Evolutionary conservation across 345 rosid genomes (phyloP).

Genomic region (Isatis tinctoria): DNA sequence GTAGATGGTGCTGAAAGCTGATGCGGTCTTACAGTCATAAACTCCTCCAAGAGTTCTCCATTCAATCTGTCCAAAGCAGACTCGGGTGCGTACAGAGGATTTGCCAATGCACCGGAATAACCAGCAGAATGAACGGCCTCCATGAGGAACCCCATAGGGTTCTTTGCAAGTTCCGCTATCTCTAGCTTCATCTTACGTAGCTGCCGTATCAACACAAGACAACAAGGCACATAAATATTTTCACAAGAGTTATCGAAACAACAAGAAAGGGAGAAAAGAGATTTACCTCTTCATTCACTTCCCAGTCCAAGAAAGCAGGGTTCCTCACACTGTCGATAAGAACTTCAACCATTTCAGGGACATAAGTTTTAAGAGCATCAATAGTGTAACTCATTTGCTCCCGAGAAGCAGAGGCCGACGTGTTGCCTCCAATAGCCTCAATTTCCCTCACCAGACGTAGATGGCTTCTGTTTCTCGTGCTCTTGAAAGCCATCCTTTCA

Average conservation of each 20-base stretch:
- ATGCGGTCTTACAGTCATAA: slow-evolving; percentile 50
- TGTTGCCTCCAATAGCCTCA: slow-evolving; percentile 74
- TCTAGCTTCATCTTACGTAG: slow-evolving; percentile 56
- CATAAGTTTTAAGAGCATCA: slow-evolving; percentile 42
- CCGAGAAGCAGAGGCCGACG: slow-evolving; percentile 59
- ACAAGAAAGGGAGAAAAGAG: background rate
- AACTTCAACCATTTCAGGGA: slow-evolving; percentile 74
- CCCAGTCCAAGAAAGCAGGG: slow-evolving; percentile 85
- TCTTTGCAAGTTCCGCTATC: slow-evolving; percentile 48
- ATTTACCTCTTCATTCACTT: slow-evolving; percentile 68
- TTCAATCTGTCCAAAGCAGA: slow-evolving; percentile 48
- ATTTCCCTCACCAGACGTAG: slow-evolving; percentile 65
- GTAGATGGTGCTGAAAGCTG: background rate
- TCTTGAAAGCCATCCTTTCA: slow-evolving; percentile 81
- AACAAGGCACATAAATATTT: background rate
- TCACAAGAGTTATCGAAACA: background rate
- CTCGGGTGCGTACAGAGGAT: slow-evolving; percentile 61
- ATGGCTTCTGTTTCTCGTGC: slow-evolving; percentile 60
- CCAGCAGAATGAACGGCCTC: slow-evolving; percentile 76
- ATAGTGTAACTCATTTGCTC: slow-evolving; percentile 67
- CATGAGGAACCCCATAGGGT: slow-evolving; percentile 64
- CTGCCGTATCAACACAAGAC: slow-evolving; percentile 26
- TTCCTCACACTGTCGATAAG: slow-evolving; percentile 66
- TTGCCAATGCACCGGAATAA: slow-evolving; percentile 61
- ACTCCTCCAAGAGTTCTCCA: slow-evolving; percentile 51